Conservation (phyloP, 257 asterid species). For the Paraleonurus japonicus region DNA sequence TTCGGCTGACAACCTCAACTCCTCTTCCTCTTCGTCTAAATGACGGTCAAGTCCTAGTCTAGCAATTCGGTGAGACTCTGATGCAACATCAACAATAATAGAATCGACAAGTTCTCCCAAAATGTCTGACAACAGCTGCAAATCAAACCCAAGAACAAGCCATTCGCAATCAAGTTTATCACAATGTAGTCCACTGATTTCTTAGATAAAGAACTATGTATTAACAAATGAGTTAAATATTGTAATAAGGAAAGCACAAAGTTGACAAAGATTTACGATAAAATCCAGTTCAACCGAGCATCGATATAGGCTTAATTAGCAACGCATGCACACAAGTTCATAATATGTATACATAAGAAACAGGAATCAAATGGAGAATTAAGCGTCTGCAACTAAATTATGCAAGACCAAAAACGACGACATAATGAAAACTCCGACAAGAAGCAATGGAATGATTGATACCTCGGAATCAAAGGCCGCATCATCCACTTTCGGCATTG, state of each 20-base stretch:
- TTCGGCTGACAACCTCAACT: constrained; percentile 72
- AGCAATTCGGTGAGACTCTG: constrained; percentile 88
- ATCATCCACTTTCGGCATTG: constrained; percentile 45
- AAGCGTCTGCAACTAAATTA: background rate
- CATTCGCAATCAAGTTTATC: constrained; percentile 8
- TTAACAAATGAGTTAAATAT: background rate
- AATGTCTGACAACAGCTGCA: constrained; percentile 63
- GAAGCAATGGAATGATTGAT: background rate
- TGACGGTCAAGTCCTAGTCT: constrained; percentile 85
- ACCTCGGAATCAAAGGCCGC: constrained; percentile 55
- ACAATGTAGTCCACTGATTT: background rate
- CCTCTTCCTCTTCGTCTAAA: constrained; percentile 84
- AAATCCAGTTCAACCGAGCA: background rate
- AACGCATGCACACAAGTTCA: background rate
- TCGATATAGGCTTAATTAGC: background rate
- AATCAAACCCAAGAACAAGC: constrained; percentile 14
- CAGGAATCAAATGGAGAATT: background rate
- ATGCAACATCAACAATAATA: constrained; percentile 82
- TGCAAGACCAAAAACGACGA: background rate
- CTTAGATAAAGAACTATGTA: background rate
- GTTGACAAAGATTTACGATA: background rate
- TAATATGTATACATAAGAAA: background rate
- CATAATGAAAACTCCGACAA: background rate
- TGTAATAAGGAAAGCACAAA: constrained; percentile 4
- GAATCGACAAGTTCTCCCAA: constrained; percentile 73